Percentiles rank a stretch among this genome's conserved stretches.
These are phyloP conservation scores for Lecanicillium sp. DNA, from an alignment of 2,329 filamentous ascomycete species.

Conservation along the genomic window DNA sequence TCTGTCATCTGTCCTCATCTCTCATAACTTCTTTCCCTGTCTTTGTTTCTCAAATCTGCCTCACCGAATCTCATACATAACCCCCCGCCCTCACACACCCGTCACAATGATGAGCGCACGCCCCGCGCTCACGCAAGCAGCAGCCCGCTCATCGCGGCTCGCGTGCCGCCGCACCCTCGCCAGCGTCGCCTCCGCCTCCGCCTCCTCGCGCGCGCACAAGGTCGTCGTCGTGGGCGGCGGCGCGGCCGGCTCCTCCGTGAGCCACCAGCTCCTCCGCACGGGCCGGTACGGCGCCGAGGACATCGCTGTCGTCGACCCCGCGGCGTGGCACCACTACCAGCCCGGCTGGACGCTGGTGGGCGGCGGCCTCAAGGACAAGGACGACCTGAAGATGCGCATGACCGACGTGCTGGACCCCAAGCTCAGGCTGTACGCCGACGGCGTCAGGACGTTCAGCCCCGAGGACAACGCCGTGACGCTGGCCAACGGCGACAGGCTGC, in stretches of 20 bases:
- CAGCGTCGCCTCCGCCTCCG: background rate
- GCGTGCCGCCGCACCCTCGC: background rate
- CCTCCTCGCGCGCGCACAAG: slow-evolving; percentile 40
- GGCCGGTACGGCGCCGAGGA: slow-evolving; percentile 53
- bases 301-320: slow-evolving; percentile 59
- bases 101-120: background rate
- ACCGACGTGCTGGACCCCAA: slow-evolving; percentile 50
- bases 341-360: slow-evolving; percentile 66
- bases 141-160: background rate
- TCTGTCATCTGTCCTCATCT: background rate
- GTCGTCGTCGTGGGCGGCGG: slow-evolving; percentile 64
- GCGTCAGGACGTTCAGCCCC: slow-evolving; percentile 45
- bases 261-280: slow-evolving; percentile 59
- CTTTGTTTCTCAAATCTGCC: too few relatives aligned
- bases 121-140: slow-evolving; percentile 1
- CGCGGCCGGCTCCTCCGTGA: slow-evolving; percentile 57
- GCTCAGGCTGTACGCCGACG: slow-evolving; percentile 52
- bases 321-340: slow-evolving; percentile 60
- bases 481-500: slow-evolving; percentile 47
- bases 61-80: background rate
- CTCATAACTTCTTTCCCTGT: too few relatives aligned
- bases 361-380: slow-evolving; percentile 57
- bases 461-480: slow-evolving; percentile 52
- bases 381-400: slow-evolving; percentile 49
- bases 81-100: background rate